Evolutionary conservation across 352 stramenopile species (phyloP).

Genomic region (Phytophthora ramorum): DNA sequence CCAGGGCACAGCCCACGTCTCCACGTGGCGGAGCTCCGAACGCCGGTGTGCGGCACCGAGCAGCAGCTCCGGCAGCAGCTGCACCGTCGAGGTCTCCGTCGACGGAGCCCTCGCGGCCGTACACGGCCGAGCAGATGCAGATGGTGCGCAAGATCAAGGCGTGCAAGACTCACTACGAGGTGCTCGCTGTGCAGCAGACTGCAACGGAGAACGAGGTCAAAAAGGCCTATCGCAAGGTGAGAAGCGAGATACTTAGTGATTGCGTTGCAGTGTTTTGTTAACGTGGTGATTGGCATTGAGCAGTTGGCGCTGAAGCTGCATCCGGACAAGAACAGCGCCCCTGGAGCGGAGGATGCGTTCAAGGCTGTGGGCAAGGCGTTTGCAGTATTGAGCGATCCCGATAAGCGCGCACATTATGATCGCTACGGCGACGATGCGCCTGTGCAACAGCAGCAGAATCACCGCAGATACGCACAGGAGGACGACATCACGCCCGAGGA

Average conservation of each 20-base stretch:
- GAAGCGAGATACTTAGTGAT: neutral
- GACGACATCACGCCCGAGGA: slow-evolving; percentile 91
- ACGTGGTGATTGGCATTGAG: slow-evolving; percentile 12
- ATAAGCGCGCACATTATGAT: slow-evolving; percentile 91
- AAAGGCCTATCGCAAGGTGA: slow-evolving; percentile 92
- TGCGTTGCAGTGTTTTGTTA: slow-evolving; percentile 13
- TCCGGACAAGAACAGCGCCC: slow-evolving; percentile 96
- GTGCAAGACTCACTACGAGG: slow-evolving; percentile 91
- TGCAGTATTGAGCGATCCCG: slow-evolving; percentile 87
- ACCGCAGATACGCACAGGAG: slow-evolving; percentile 61
- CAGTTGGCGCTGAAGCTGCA: slow-evolving; percentile 91
- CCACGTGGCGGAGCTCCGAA: slow-evolving; percentile 27
- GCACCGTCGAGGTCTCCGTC: slow-evolving; percentile 41
- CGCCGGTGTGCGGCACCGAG: slow-evolving; percentile 35
- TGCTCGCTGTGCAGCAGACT: slow-evolving; percentile 75
- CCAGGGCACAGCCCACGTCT: slow-evolving; percentile 37
- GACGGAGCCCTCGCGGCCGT: slow-evolving; percentile 60
- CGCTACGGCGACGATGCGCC: slow-evolving; percentile 70
- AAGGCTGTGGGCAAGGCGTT: slow-evolving; percentile 97
- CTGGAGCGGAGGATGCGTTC: slow-evolving; percentile 97
- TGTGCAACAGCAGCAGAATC: slow-evolving; percentile 41
- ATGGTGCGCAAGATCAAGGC: slow-evolving; percentile 90
- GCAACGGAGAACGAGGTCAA: slow-evolving; percentile 91
- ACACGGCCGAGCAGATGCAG: slow-evolving; percentile 82
- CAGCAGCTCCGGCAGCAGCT: slow-evolving; percentile 21